Evolutionary conservation across 495 filamentous ascomycete species (phyloP), one percentile per base, ranked within the genome.

Genomic region (Neohortaea acidophila): DNA sequence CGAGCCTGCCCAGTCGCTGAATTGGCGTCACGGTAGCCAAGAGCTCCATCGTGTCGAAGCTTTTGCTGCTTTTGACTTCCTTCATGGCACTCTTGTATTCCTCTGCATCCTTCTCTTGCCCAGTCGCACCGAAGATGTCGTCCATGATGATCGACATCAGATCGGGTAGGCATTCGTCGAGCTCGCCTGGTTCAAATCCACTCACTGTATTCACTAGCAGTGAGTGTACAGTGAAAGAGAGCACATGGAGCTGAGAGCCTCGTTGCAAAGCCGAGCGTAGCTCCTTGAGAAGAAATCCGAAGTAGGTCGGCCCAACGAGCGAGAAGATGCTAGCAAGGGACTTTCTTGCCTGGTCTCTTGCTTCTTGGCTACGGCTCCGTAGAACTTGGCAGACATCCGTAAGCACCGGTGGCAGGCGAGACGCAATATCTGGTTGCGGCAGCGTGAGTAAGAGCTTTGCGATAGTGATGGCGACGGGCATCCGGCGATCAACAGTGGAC

Each of bases 21-120:
- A 93, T 62, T 9, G 83, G 84, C 6, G 84, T 73, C 31, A 72
- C 79, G 54, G 75, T 78, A 17, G 89, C 79, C 38, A 96, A 66
- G 38, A 96, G 65, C 51, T 96, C 89, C 81, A 96, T 93, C 3
- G 91, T 92, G 49, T 96, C 89, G 48, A 79, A 91, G 52, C 85
- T 94, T 62, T 94, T 96, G 65, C 80, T 94, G 52, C 80, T 85
- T 63, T 94, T 94, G 14, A 96, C 79, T 61, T 99, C 89, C 59
- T 84, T 91, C 81, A 92, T 94, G 51, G 83, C 77, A 59, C 81
- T 94, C 39, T 79, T 72, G 53, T 99, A 99, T 29, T 85, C 89
- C 47, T 87, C 85, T 0, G 87, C 85, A 49, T 99, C 89, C 55
- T 99, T 99, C 51, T 99, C 89, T 61, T 89, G 77, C 11, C 89